Conservation (phyloP, 139 green algal genomes). For the Tetradesmus lagerheimii region DNA sequence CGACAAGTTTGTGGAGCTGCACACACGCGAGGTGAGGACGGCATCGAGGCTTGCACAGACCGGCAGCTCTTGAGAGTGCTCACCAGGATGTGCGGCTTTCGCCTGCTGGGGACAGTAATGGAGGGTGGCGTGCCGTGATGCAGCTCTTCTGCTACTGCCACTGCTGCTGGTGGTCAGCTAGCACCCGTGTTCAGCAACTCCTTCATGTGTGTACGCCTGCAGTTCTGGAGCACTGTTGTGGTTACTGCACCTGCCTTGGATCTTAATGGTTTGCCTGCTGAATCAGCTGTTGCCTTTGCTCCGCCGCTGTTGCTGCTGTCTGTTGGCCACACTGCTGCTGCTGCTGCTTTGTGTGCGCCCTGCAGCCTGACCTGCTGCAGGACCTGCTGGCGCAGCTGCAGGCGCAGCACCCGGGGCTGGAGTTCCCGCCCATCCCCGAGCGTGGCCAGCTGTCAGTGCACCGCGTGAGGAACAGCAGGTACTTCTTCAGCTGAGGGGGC, state of each 20-base stretch:
- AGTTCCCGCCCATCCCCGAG: conserved; percentile 77
- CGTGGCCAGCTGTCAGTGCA: conserved; percentile 82
- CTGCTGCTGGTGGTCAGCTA: neutral
- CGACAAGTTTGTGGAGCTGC: conserved; percentile 90
- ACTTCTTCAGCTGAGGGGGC: conserved; percentile 91
- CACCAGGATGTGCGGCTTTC: too few species aligned
- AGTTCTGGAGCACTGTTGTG: too few species aligned
- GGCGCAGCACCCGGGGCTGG: conserved; percentile 54
- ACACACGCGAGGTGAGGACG: conserved; percentile 67
- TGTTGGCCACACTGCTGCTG: neutral
- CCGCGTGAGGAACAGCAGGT: conserved; percentile 72
- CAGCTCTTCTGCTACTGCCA: neutral
- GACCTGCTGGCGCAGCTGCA: conserved; percentile 76
- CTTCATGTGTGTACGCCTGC: too few species aligned
- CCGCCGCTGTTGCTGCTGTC: too few species aligned
- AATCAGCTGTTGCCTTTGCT: too few species aligned
- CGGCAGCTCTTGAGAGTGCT: too few species aligned
- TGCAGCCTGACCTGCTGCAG: conserved; percentile 75
- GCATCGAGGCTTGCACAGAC: too few species aligned
- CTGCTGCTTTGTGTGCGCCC: too few species aligned
- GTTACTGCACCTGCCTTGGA: too few species aligned
- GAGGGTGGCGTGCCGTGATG: neutral
- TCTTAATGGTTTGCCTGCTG: too few species aligned
- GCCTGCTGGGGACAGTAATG: too few species aligned
- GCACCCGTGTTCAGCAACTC: too few species aligned